Percentiles rank a stretch among this genome's conserved stretches.
These are phyloP conservation scores for Oemleria cerasiformis DNA, from an alignment of 306 rosid genomes.

Conservation along the genomic window DNA sequence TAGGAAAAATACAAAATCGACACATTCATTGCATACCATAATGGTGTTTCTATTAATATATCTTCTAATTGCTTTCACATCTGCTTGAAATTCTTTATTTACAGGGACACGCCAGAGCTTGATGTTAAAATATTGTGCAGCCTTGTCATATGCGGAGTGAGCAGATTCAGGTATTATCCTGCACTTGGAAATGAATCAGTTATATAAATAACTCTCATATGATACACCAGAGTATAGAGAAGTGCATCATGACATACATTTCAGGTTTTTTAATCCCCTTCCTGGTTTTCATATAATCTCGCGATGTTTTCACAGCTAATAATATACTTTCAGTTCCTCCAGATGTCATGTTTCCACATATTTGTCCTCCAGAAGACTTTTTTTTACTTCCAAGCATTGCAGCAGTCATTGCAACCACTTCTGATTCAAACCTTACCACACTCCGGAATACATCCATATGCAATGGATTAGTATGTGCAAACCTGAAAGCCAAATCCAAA, in stretches of 20 bases:
- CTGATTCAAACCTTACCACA: constrained; percentile 79
- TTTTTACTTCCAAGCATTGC: constrained; percentile 80
- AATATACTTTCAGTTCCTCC: constrained; percentile 99
- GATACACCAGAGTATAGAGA: constrained; percentile 13
- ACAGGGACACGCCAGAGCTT: constrained; percentile 89
- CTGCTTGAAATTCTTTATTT: constrained; percentile 71
- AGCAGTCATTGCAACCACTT: constrained; percentile 96
- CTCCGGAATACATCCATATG: constrained; percentile 91
- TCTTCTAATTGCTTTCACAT: constrained; percentile 57
- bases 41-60: constrained; percentile 76
- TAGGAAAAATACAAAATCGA: constrained; percentile 16
- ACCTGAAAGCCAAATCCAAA: constrained; percentile 53
- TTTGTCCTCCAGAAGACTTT: constrained; percentile 75
- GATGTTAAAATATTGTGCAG: constrained; percentile 93
- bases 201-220: constrained; percentile 14
- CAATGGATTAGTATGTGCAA: constrained; percentile 95
- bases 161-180: constrained; percentile 95
- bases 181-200: constrained; percentile 27
- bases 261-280: constrained; percentile 83
- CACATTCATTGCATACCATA: constrained; percentile 46
- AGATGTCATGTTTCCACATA: constrained; percentile 98
- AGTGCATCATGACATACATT: constrained; percentile 48
- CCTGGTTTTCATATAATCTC: constrained; percentile 85
- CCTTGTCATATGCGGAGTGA: constrained; percentile 97
- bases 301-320: constrained; percentile 85